These are phyloP conservation scores for Suillus lakei DNA, from an alignment of 768 basidiomycete species.

Conservation along the genomic window DNA sequence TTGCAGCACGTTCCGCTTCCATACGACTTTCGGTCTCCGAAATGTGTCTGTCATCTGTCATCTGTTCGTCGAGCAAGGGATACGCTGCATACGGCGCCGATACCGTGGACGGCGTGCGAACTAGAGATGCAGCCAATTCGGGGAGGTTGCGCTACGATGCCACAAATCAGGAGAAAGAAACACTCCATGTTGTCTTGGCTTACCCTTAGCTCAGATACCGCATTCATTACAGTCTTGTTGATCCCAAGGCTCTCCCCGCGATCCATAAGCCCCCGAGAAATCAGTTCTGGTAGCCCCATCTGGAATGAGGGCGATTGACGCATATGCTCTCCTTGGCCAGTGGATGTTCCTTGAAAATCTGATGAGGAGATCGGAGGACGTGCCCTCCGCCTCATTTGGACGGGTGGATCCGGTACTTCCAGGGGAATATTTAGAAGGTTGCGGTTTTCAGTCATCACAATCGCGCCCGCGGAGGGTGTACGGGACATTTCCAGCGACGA, in stretches of 20 bases:
- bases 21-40: conserved; percentile 74
- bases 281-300: conserved; percentile 69
- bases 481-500: conserved; percentile 76
- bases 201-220: conserved; percentile 79
- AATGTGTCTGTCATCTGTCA: conserved; percentile 59
- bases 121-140: conserved; percentile 74
- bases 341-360: conserved; percentile 25
- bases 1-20: conserved; percentile 70
- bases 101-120: conserved; percentile 51
- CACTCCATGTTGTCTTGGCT: conserved; percentile 18
- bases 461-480: conserved; percentile 74
- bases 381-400: conserved; percentile 40
- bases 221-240: conserved; percentile 81
- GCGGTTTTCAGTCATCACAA: conserved; percentile 81
- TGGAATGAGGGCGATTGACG: conserved; percentile 49
- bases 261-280: conserved; percentile 75
- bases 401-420: conserved; percentile 59
- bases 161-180: conserved; percentile 15
- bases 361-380: conserved; percentile 30
- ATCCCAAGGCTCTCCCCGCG: conserved; percentile 82
- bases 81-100: conserved; percentile 51
- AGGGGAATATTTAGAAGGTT: conserved; percentile 74
- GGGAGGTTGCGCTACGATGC: conserved; percentile 76
- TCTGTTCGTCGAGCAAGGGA: conserved; percentile 65
- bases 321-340: conserved; percentile 29